Percentiles rank a stretch among this genome's conserved stretches.
These are phyloP conservation scores for Oxytropis ochrocephala DNA, from an alignment of 306 rosid species.

Conservation along the genomic window DNA sequence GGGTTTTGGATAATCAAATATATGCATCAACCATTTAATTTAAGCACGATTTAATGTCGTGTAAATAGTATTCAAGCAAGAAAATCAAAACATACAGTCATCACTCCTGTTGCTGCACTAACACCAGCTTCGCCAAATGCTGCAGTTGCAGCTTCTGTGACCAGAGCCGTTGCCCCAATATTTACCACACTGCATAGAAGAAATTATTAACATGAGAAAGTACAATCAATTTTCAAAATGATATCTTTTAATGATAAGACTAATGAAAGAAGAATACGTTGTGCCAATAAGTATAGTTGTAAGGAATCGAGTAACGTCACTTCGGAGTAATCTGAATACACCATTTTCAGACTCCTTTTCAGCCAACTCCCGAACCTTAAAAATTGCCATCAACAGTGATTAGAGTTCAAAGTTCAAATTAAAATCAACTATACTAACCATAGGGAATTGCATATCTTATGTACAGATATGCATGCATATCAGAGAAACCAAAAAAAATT, in stretches of 20 bases:
- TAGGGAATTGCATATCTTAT: not conserved
- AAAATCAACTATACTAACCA: not conserved
- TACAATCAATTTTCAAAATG: not conserved
- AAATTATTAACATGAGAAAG: slow-evolving; percentile 41
- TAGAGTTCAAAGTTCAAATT: slow-evolving; percentile 18
- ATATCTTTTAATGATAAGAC: slow-evolving; percentile 13
- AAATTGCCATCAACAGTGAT: slow-evolving; percentile 22
- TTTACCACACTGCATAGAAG: slow-evolving; percentile 74
- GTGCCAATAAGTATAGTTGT: slow-evolving; percentile 99
- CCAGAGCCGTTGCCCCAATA: slow-evolving; percentile 96
- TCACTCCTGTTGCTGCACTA: slow-evolving; percentile 99
- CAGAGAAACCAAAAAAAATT: not conserved
- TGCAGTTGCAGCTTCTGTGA: slow-evolving; percentile 93
- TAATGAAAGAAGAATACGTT: slow-evolving; percentile 56
- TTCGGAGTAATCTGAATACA: slow-evolving; percentile 83
- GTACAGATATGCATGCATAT: not conserved
- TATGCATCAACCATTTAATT: slow-evolving; percentile 19
- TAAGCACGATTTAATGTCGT: slow-evolving; percentile 16
- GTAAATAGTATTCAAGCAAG: not conserved
- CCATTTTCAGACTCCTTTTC: slow-evolving; percentile 91
- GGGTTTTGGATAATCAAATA: slow-evolving; percentile 10
- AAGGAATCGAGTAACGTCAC: slow-evolving; percentile 90
- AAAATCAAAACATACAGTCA: slow-evolving; percentile 73
- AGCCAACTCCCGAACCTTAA: slow-evolving; percentile 73
- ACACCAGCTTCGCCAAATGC: slow-evolving; percentile 97